These are phyloP conservation scores for Gossypium gossypioides DNA, from an alignment of 441 rosid species.

Conservation along the genomic window DNA sequence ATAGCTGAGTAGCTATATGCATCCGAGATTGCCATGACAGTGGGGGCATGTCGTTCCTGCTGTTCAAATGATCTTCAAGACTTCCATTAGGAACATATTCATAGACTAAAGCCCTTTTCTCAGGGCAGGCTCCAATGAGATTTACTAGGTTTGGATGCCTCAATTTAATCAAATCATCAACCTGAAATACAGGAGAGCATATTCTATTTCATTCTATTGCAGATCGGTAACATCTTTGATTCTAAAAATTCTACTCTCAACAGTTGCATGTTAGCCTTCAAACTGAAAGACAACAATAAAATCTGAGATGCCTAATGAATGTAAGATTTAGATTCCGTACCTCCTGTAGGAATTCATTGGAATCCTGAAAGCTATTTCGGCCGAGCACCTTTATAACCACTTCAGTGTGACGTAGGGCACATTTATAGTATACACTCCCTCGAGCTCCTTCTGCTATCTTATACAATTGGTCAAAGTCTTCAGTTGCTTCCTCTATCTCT, in stretches of 20 bases:
- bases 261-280: neutral
- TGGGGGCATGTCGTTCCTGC: conserved; percentile 27
- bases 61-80: conserved; percentile 38
- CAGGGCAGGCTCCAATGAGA: conserved; percentile 43
- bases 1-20: conserved; percentile 32
- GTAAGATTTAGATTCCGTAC: conserved; percentile 16
- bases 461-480: conserved; percentile 23
- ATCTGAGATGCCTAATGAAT: neutral
- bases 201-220: neutral
- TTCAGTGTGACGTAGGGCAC: conserved; percentile 28
- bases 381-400: conserved; percentile 36
- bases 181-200: conserved; percentile 24
- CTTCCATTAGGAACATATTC: conserved; percentile 42
- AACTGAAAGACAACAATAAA: neutral
- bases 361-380: conserved; percentile 25
- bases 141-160: conserved; percentile 44
- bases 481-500: conserved; percentile 39
- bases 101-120: conserved; percentile 26
- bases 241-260: neutral
- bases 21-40: conserved; percentile 37
- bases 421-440: conserved; percentile 31
- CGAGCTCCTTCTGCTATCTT: conserved; percentile 38
- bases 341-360: conserved; percentile 33
- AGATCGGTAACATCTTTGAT: neutral
- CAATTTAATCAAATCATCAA: conserved; percentile 28